Conservation (phyloP, 306 rosid genomes). For the Neltuma alba region DNA sequence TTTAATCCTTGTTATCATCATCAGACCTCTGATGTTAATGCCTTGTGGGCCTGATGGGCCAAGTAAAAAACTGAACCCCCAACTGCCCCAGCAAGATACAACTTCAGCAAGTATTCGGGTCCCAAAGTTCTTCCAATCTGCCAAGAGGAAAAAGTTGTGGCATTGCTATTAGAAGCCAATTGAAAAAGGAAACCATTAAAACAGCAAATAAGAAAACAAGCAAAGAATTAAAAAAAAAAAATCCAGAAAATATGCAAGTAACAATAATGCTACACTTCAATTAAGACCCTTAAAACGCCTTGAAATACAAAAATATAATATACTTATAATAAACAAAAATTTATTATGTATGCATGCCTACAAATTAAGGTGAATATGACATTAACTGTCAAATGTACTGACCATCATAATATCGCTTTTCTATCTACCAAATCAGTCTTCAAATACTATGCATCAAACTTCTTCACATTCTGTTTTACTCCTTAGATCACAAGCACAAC, state of each 20-base stretch:
- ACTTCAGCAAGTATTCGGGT: conserved; percentile 68
- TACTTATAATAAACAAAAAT: not conserved
- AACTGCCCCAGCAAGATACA: conserved; percentile 83
- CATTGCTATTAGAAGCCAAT: too few relatives aligned
- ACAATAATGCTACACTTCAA: conserved; percentile 23
- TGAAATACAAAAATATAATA: conserved; percentile 1
- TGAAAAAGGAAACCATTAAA: too few relatives aligned
- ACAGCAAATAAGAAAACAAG: conserved; percentile 56
- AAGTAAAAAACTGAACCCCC: conserved; percentile 78
- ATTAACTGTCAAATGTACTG: too few relatives aligned
- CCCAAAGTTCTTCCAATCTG: conserved; percentile 65
- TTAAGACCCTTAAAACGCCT: conserved; percentile 15
- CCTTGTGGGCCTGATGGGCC: conserved; percentile 60
- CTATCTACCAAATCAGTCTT: too few relatives aligned
- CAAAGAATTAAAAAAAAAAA: not conserved
- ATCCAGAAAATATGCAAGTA: not conserved
- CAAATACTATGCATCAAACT: too few relatives aligned
- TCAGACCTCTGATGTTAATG: conserved; percentile 68
- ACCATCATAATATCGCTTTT: too few relatives aligned
- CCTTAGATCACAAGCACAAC: conserved; percentile 6
- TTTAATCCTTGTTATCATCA: too few relatives aligned
- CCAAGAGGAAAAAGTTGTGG: too few relatives aligned
- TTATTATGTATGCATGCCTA: conserved; percentile 9
- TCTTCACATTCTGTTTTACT: conserved; percentile 1
- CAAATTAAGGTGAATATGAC: too few relatives aligned